These are phyloP conservation scores for Penicillium sp. DNA, from an alignment of 2,329 filamentous ascomycete species.

Conservation along the genomic window DNA sequence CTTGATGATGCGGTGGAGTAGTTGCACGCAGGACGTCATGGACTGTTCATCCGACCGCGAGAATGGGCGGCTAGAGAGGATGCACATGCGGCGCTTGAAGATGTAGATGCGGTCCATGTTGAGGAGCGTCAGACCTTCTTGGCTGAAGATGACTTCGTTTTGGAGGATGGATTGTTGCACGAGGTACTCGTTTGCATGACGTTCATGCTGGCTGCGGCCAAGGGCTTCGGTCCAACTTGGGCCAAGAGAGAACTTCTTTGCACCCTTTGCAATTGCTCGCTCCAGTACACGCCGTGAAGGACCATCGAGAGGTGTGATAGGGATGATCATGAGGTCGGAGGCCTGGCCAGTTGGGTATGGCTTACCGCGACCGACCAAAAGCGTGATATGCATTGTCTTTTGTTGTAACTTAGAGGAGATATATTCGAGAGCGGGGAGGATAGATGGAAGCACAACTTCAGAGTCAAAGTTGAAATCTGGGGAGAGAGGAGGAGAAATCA, in stretches of 20 bases:
- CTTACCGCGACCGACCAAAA: slow-evolving; percentile 49
- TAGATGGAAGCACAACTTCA: slow-evolving; percentile 43
- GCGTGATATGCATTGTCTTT: slow-evolving; percentile 47
- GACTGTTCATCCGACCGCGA: slow-evolving; percentile 41
- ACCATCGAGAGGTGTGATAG: slow-evolving; percentile 42
- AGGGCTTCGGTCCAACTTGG: slow-evolving; percentile 48
- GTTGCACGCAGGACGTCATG: slow-evolving; percentile 48
- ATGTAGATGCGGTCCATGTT: slow-evolving; percentile 55
- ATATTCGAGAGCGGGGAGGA: slow-evolving; percentile 50
- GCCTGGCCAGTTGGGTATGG: slow-evolving; percentile 47
- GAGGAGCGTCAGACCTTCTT: slow-evolving; percentile 52
- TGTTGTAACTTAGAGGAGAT: slow-evolving; percentile 50
- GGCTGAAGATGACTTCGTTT: slow-evolving; percentile 52
- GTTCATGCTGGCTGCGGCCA: slow-evolving; percentile 43
- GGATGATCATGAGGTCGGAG: slow-evolving; percentile 48
- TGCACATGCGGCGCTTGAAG: slow-evolving; percentile 51
- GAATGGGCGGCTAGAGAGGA: slow-evolving; percentile 41
- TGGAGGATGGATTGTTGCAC: slow-evolving; percentile 52
- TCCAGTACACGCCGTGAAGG: slow-evolving; percentile 40
- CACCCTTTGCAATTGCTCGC: slow-evolving; percentile 45
- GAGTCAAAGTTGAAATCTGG: slow-evolving; percentile 47
- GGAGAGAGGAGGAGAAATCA: slow-evolving; percentile 51
- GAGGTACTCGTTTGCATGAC: slow-evolving; percentile 48
- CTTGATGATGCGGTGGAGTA: slow-evolving; percentile 49
- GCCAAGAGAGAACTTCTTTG: slow-evolving; percentile 46